Evolutionary conservation across 768 basidiomycete genomes (phyloP).

Genomic region (Naganishia antarctica): DNA sequence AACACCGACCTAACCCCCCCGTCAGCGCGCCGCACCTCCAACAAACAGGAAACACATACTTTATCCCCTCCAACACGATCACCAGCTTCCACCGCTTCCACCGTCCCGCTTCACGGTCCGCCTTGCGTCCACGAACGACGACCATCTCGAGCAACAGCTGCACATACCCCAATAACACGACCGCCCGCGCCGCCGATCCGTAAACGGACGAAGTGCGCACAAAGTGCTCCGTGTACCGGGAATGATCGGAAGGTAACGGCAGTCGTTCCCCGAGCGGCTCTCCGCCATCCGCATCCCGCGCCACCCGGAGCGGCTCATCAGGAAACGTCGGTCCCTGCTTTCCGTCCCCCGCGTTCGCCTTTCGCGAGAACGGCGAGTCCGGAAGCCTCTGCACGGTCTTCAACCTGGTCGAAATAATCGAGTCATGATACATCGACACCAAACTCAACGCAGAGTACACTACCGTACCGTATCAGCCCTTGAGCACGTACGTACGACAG

Average conservation of each 20-base stretch:
- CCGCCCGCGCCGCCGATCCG: slow-evolving; percentile 68
- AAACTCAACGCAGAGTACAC: slow-evolving; percentile 84
- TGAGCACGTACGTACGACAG: neutral
- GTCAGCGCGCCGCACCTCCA: neutral
- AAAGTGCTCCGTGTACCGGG: slow-evolving; percentile 87
- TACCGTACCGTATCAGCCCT: too few species aligned
- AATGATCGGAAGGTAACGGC: slow-evolving; percentile 56
- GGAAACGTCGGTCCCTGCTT: neutral
- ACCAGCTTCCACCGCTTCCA: slow-evolving; percentile 67
- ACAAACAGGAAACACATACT: slow-evolving; percentile 58
- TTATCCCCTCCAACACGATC: slow-evolving; percentile 70
- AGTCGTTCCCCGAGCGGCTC: neutral
- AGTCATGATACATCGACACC: slow-evolving; percentile 90
- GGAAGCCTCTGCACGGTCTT: slow-evolving; percentile 55
- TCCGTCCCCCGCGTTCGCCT: neutral
- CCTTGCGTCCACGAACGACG: slow-evolving; percentile 64
- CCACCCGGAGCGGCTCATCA: neutral
- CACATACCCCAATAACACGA: slow-evolving; percentile 72
- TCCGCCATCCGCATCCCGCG: neutral
- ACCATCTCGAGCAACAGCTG: slow-evolving; percentile 89
- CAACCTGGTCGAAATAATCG: slow-evolving; percentile 72
- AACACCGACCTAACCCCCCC: neutral
- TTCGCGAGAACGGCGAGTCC: slow-evolving; percentile 38
- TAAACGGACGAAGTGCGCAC: slow-evolving; percentile 64
- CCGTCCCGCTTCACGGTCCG: neutral